phyloP scores from a whole-genome alignment of 352 stramenopile genomes.

The Thraustotheca clavata region DNA sequence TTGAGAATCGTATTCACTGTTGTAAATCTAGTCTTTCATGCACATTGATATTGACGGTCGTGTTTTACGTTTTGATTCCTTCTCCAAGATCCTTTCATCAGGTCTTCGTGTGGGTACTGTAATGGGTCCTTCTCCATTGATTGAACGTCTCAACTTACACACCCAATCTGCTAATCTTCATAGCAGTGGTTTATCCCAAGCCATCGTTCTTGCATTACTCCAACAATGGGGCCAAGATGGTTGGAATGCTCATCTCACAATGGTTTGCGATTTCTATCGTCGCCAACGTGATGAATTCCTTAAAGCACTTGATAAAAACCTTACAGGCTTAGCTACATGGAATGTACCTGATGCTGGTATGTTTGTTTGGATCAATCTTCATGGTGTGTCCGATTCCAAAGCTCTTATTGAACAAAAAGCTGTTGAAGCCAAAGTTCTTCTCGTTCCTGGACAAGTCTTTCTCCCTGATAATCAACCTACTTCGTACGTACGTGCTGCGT shows the following conservation, averaged over 20 bases:
- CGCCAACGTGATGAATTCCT: conserved; percentile 32
- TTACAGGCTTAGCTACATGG: conserved; percentile 30
- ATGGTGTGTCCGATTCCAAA: conserved; percentile 28
- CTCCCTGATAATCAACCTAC: conserved; percentile 25
- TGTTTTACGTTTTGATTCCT: conserved; percentile 48
- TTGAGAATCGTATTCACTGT: neutral
- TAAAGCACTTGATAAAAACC: conserved; percentile 25
- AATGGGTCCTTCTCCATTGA: conserved; percentile 32
- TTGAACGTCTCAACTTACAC: conserved; percentile 38
- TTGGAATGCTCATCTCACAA: conserved; percentile 29
- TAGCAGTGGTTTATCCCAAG: conserved; percentile 37
- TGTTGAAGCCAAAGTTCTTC: conserved; percentile 31
- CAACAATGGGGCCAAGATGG: conserved; percentile 29
- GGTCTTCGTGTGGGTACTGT: conserved; percentile 43
- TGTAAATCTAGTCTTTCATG: conserved; percentile 24
- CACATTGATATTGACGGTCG: conserved; percentile 36
- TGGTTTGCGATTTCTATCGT: conserved; percentile 35
- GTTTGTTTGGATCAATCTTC: conserved; percentile 43
- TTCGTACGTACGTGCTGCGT: conserved; percentile 34
- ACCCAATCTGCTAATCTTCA: conserved; percentile 38
- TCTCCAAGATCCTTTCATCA: conserved; percentile 41
- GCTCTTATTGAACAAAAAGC: conserved; percentile 34
- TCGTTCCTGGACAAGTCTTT: conserved; percentile 40
- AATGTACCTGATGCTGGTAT: conserved; percentile 33
- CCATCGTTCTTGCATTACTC: conserved; percentile 31